Evolutionary conservation across 495 filamentous ascomycete species (phyloP).

Genomic region (Aspergillus ostianus): DNA sequence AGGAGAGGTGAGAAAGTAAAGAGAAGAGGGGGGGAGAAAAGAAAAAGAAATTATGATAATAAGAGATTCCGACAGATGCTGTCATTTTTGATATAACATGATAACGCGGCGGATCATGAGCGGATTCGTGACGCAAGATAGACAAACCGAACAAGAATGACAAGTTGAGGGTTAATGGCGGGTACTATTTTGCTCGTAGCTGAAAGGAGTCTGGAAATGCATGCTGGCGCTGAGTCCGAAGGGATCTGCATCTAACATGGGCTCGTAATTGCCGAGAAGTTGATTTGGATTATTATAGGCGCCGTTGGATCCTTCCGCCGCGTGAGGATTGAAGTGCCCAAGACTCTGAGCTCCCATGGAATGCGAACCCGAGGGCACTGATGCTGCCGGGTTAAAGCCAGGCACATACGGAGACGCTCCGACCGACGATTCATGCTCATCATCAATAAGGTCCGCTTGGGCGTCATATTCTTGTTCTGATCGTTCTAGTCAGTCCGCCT

Average conservation of each 20-base stretch:
- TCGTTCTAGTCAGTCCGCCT: neutral
- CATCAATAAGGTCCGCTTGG: conserved; percentile 90
- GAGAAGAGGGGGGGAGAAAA: neutral
- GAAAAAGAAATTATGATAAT: neutral
- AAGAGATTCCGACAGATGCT: neutral
- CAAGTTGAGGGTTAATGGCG: too few species aligned
- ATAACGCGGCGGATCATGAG: neutral
- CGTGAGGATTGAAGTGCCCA: conserved; percentile 38
- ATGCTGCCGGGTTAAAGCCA: conserved; percentile 48
- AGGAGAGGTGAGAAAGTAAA: neutral
- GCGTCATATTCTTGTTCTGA: conserved; percentile 99
- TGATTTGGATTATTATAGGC: conserved; percentile 57
- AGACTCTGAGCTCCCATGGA: conserved; percentile 32
- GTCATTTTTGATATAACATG: neutral
- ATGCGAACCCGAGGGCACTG: conserved; percentile 38
- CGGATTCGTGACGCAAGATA: neutral
- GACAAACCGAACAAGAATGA: conserved; percentile 2
- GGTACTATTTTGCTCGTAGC: conserved; percentile 59
- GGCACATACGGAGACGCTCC: conserved; percentile 67
- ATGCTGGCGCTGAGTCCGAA: conserved; percentile 90
- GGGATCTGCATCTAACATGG: conserved; percentile 83
- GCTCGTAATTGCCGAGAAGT: conserved; percentile 75
- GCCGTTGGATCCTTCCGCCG: conserved; percentile 36
- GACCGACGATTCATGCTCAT: conserved; percentile 67
- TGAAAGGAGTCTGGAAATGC: conserved; percentile 90